Percentiles rank a stretch among this genome's conserved stretches.
These are phyloP conservation scores for Chlorella variabilis DNA, from an alignment of 163 green algal species.

Conservation along the genomic window DNA sequence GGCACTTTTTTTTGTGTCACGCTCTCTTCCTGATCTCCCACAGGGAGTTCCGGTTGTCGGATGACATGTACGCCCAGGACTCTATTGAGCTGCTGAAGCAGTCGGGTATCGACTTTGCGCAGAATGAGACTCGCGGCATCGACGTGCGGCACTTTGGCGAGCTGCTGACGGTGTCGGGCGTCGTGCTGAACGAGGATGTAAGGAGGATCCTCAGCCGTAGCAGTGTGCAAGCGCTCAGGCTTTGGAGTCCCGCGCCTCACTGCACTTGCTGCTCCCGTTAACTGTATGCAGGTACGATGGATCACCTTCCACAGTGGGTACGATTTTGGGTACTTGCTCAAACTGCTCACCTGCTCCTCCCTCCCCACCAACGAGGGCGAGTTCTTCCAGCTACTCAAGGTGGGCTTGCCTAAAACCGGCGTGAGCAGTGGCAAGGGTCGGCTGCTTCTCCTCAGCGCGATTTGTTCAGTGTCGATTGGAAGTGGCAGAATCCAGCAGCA, in stretches of 20 bases:
- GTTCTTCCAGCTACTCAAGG: slow-evolving; percentile 92
- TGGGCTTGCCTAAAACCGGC: slow-evolving; percentile 14
- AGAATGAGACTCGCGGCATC: slow-evolving; percentile 88
- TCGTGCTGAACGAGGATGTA: slow-evolving; percentile 96
- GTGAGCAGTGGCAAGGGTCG: too few relatives aligned
- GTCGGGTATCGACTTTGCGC: slow-evolving; percentile 97
- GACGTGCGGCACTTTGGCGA: slow-evolving; percentile 95
- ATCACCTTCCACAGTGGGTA: slow-evolving; percentile 94
- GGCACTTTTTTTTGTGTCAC: too few relatives aligned
- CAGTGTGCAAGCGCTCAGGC: too few relatives aligned
- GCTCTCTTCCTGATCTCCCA: too few relatives aligned
- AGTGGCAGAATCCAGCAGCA: too few relatives aligned
- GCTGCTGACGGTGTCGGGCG: slow-evolving; percentile 94
- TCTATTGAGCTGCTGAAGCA: slow-evolving; percentile 98
- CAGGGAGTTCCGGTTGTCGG: slow-evolving; percentile 89
- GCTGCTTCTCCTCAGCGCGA: too few relatives aligned
- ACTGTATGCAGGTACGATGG: slow-evolving; percentile 78
- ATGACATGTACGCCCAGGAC: slow-evolving; percentile 97
- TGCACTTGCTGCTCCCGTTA: background rate
- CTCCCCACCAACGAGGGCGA: slow-evolving; percentile 89
- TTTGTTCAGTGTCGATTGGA: too few relatives aligned
- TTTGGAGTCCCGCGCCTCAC: too few relatives aligned
- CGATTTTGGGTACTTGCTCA: slow-evolving; percentile 99
- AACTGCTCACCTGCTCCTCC: slow-evolving; percentile 91
- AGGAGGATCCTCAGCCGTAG: too few relatives aligned